These are phyloP conservation scores for Ambrosiella beaveri DNA, from an alignment of 2,329 filamentous ascomycete genomes.

Conservation along the genomic window DNA sequence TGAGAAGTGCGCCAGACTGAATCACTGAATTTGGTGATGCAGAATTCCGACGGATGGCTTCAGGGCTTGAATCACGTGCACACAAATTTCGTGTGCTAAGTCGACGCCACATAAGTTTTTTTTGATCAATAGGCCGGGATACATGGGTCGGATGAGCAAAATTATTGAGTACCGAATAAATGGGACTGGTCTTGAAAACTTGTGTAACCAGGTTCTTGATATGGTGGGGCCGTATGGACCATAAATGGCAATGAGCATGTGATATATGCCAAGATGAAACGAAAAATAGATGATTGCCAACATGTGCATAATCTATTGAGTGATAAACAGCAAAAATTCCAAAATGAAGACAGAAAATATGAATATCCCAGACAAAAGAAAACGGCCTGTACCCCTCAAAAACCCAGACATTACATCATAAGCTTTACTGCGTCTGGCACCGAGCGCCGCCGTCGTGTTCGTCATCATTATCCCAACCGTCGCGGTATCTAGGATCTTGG, in stretches of 20 bases:
- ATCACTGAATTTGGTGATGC: constrained; percentile 22
- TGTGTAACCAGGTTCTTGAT: too few species aligned
- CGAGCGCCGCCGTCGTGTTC: constrained; percentile 41
- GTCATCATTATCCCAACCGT: constrained; percentile 55
- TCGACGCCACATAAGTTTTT: constrained; percentile 8
- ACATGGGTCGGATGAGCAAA: too few species aligned
- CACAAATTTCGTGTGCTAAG: constrained; percentile 13
- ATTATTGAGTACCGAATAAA: constrained; percentile 3
- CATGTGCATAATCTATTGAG: not conserved
- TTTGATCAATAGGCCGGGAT: too few species aligned
- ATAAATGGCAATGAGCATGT: too few species aligned
- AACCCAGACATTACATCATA: constrained; percentile 3
- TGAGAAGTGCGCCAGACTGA: constrained; percentile 21
- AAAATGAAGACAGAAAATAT: not conserved
- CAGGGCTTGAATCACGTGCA: constrained; percentile 22
- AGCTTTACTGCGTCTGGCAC: constrained; percentile 51
- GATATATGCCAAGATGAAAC: too few species aligned
- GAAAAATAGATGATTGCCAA: too few species aligned
- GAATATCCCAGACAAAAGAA: constrained; percentile 2
- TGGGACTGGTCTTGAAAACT: not conserved
- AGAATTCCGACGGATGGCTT: constrained; percentile 18
- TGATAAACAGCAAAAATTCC: not conserved
- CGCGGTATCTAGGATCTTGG: constrained; percentile 46
- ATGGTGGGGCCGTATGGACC: too few species aligned
- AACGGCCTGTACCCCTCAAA: not conserved